Percentiles rank a stretch among this genome's conserved stretches.
phyloP scores from a whole-genome alignment of 176 grass and related monocot genomes.

The Otatea glauca region DNA sequence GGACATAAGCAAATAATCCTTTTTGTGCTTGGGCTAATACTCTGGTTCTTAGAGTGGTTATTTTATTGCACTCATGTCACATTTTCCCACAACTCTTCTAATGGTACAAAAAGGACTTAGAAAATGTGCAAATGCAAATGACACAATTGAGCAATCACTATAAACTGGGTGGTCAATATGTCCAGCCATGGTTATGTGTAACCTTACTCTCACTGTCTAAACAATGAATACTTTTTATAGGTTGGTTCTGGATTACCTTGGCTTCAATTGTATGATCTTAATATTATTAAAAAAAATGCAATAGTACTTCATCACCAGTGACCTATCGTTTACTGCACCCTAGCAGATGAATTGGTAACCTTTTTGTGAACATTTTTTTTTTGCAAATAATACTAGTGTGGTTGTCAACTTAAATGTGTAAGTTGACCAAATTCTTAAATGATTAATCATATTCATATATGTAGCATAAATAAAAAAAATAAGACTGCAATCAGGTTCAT shows the following conservation, averaged over 20 bases:
- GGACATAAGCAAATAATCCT: background rate
- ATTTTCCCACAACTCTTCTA: background rate
- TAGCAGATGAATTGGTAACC: background rate
- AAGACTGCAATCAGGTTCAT: background rate
- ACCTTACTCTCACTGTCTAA: background rate
- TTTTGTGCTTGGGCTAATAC: constrained; percentile 15
- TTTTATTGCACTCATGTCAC: background rate
- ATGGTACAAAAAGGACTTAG: background rate
- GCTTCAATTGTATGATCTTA: background rate
- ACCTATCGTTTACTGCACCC: background rate
- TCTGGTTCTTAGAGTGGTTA: background rate
- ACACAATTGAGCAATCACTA: background rate
- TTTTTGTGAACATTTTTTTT: background rate
- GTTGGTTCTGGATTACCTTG: background rate
- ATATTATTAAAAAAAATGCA: background rate
- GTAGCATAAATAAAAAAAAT: background rate
- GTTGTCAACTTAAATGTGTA: background rate
- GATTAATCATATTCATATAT: constrained; percentile 12
- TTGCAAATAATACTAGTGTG: background rate
- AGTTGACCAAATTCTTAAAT: background rate
- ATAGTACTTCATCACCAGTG: background rate
- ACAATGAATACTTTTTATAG: background rate
- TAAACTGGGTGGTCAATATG: background rate
- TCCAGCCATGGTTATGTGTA: background rate
- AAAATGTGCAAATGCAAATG: background rate